Evolutionary conservation across 2,329 filamentous ascomycete species (phyloP).

Genomic region (Coleophoma cylindrospora): DNA sequence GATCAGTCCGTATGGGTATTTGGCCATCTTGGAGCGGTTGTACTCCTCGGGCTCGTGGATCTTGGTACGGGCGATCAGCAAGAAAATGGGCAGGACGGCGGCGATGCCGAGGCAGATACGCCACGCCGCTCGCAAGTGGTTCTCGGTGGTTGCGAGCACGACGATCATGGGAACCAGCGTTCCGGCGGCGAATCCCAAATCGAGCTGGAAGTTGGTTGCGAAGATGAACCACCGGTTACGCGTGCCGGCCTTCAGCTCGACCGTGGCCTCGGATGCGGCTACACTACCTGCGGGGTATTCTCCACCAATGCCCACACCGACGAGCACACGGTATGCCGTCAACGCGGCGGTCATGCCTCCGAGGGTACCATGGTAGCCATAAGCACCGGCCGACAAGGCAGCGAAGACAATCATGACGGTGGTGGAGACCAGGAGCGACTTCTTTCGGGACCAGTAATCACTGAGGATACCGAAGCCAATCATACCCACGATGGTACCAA

Average conservation of each 20-base stretch:
- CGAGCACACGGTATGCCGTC: slow-evolving; percentile 79
- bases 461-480: slow-evolving; percentile 74
- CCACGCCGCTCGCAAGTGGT: slow-evolving; percentile 73
- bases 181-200: slow-evolving; percentile 73
- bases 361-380: slow-evolving; percentile 63
- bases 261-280: slow-evolving; percentile 76
- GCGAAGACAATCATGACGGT: slow-evolving; percentile 82
- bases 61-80: slow-evolving; percentile 67
- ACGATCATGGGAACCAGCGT: slow-evolving; percentile 70
- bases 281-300: slow-evolving; percentile 83
- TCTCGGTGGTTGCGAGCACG: slow-evolving; percentile 44
- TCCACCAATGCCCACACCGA: slow-evolving; percentile 68
- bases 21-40: slow-evolving; percentile 28
- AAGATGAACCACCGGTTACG: slow-evolving; percentile 90
- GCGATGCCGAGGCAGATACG: slow-evolving; percentile 75
- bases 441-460: slow-evolving; percentile 81
- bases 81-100: slow-evolving; percentile 69
- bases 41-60: slow-evolving; percentile 78
- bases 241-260: slow-evolving; percentile 73
- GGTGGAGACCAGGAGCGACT: slow-evolving; percentile 76
- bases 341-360: slow-evolving; percentile 73
- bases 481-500: slow-evolving; percentile 78
- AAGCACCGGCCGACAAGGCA: slow-evolving; percentile 70
- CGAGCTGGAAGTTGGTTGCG: slow-evolving; percentile 86
- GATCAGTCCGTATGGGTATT: slow-evolving; percentile 44